Percentiles rank a stretch among this genome's conserved stretches.
Evolutionary conservation across 768 basidiomycete genomes (phyloP).

Genomic region (Auriculariales sp.): DNA sequence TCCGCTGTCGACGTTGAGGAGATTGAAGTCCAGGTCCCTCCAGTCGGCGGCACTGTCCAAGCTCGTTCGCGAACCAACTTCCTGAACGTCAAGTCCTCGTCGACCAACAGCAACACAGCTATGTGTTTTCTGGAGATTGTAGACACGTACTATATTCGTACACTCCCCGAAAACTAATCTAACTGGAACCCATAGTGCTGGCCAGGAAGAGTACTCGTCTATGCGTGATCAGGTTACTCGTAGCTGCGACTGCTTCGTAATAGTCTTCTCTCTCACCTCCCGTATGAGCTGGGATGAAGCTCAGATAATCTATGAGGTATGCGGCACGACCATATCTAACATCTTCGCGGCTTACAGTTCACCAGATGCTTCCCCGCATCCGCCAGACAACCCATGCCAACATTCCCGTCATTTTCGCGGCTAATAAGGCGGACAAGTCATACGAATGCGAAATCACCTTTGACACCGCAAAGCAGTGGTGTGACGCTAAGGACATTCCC

Average conservation of each 20-base stretch:
- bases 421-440: neutral
- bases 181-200: neutral
- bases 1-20: slow-evolving; percentile 1
- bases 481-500: neutral
- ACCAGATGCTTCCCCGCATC: neutral
- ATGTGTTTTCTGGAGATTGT: slow-evolving; percentile 3
- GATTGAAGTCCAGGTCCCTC: neutral
- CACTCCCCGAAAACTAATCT: neutral
- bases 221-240: neutral
- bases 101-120: neutral
- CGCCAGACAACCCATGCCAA: neutral
- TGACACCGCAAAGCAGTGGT: neutral
- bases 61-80: too few species aligned
- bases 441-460: neutral
- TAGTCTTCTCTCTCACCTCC: slow-evolving; percentile 1
- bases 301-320: neutral
- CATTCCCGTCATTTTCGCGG: neutral
- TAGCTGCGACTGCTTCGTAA: neutral
- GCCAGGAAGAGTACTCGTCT: slow-evolving; percentile 1
- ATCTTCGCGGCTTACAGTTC: neutral
- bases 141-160: neutral
- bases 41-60: neutral
- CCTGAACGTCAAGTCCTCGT: neutral
- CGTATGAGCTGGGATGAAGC: neutral
- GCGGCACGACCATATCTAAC: neutral